Evolutionary conservation across 345 rosid species (phyloP), one percentile per base, ranked within the genome.

Genomic region (Stellera chamaejasme): DNA sequence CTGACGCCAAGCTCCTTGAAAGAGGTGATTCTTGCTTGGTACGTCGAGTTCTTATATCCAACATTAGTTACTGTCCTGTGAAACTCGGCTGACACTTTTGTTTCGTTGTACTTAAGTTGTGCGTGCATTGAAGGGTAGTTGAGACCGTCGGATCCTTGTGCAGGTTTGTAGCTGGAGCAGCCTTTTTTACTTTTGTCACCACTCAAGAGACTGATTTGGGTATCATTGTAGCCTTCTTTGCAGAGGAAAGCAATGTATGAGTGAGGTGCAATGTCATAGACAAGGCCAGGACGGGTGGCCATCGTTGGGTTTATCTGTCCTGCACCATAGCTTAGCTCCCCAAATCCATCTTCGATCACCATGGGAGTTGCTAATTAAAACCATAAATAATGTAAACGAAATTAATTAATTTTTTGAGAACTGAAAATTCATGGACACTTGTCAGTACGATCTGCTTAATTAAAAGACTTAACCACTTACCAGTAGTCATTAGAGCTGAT

Each of bases 401-500:
- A 14, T 10, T 13, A 48, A 14, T 10, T 36, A 49, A 15, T 27
- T n/a, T 39, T 10, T 27, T 58, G 36, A 44, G 32, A 58, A 58
- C 7, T 2, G 41, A 36, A 28, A 14, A 54, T 32, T 15, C n/a
- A 2, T 58, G 10, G 13, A 55, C 43, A 8, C 39, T 32, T 32
- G 39, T 32, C 5, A 32, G 39, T 32, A 32, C 23, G 23, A 8
- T 32, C 39, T 32, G 2, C 9, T 32, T 32, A 56, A 5, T 32
- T 32, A 56, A 5, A 50, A 26, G 28, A 19, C 23, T 19, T 19
- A 19, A 19, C 23, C 23, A 28, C 51, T 60, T 61, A 85, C 96
- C 95, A 2, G 96, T 88, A 15, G 98, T 92, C 98, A 88, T 92
- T 45, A 92, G 63, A 43, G 95, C 93, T 4, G 97, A 88, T 61